Conservation (phyloP, 2,329 filamentous ascomycete species). For the Hysterium pulicare region DNA sequence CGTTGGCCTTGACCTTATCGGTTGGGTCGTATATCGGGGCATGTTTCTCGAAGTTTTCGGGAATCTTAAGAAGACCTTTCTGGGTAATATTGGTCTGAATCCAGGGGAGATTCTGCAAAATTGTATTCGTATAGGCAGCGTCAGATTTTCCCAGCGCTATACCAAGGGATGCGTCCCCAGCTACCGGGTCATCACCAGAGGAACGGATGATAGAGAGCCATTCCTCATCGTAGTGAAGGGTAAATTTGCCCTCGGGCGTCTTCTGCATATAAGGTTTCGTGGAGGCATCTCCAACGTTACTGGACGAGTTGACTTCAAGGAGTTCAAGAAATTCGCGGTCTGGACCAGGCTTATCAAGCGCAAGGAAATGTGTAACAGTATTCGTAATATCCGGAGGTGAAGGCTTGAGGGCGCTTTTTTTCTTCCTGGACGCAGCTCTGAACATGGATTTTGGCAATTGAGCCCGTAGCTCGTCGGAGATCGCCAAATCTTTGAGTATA, state of each 20-base stretch:
- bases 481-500: conserved; percentile 4
- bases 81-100: conserved; percentile 5
- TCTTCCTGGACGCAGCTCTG: conserved; percentile 1
- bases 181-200: background rate
- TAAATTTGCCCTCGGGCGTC: conserved; percentile 4
- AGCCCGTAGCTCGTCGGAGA: conserved; percentile 2
- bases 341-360: conserved; percentile 6
- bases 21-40: conserved; percentile 4
- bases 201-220: conserved; percentile 7
- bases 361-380: conserved; percentile 7
- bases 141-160: background rate
- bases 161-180: background rate
- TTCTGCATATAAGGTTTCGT: conserved; percentile 6
- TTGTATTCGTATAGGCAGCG: conserved; percentile 1
- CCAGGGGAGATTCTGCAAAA: conserved; percentile 3
- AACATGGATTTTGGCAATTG: conserved; percentile 6
- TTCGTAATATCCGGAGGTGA: conserved; percentile 5
- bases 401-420: conserved; percentile 2
- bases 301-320: conserved; percentile 3
- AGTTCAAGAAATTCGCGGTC: conserved; percentile 7
- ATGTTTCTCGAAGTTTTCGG: conserved; percentile 6
- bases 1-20: background rate
- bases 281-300: conserved; percentile 1
- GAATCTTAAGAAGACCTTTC: conserved; percentile 7
- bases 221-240: conserved; percentile 7